Base-by-base conservation (phyloP, 2,329 filamentous ascomycete species). In the Fusarium cicatricum region DNA sequence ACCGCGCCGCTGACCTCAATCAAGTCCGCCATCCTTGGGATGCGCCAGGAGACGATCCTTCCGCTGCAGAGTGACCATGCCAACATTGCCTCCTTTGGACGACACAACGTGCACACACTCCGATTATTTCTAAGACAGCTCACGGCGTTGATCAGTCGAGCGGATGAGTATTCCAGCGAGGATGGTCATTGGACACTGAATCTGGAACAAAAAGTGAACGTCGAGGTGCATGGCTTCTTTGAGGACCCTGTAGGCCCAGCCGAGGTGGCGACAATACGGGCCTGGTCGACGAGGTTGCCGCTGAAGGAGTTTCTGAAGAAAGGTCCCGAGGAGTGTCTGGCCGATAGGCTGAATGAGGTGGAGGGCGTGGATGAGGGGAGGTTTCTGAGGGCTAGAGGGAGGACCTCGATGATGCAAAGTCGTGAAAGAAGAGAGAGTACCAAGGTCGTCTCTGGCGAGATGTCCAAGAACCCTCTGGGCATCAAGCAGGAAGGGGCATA, bases 221-320 rank as follows among this genome's bases (percentile, higher is more conserved):
- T 88, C 3, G 85, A 88, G 60, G 72, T 78, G 0, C 75, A 78
- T 40, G 85, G 85, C 0, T 88, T 88, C 65, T 88, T 86, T 51
- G 83, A 86, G 40, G 83, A 87, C 40, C 71, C 75, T 0, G 74
- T 79, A 7, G 70, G 70, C 0, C 58, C 60, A 5, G 41, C 65
- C 4, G 60, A 65, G 12, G 70, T 71, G 2, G 73, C 72, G 1
- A 77, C 75, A 0, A 75, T 83, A 4, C 74, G 83, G 3, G 73
- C 84, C 0, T 83, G 85, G 75, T 76, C 83, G 37, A 79, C 79
- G 16, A 76, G 80, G 58, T 57, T 83, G 51, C 72, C 80, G n/a
- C 72, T 85, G 21, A 66, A 77, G 50, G 80, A 86, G 2, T 88
- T 86, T 40, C 65, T 88, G 2, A 70, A 72, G 4, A 82, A 82